These are phyloP conservation scores for Saccharomyces hybrid DNA, from an alignment of 1,139 yeast genomes.

Conservation along the genomic window DNA sequence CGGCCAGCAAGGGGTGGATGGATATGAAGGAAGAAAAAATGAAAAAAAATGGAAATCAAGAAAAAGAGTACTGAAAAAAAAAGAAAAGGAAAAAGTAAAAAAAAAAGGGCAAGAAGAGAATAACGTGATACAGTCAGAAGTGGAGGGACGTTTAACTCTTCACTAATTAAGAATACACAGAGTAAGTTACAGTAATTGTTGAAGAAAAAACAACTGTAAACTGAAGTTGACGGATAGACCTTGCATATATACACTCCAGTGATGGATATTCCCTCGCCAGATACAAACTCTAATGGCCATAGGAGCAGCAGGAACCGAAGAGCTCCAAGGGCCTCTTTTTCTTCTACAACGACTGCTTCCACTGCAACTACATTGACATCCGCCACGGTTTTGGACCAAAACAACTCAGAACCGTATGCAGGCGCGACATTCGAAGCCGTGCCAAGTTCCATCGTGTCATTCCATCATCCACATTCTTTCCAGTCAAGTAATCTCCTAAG, in stretches of 20 bases:
- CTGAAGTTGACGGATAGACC: neutral
- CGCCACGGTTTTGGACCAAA: constrained; percentile 28
- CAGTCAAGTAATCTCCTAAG: constrained; percentile 28
- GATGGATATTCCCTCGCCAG: neutral
- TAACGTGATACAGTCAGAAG: neutral
- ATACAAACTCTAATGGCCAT: neutral
- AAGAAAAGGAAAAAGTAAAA: neutral
- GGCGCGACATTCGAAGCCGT: constrained; percentile 87
- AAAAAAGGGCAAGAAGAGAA: neutral
- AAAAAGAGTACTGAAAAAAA: neutral
- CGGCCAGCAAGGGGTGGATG: neutral
- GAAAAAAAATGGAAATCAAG: neutral
- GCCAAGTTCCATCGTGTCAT: constrained; percentile 83
- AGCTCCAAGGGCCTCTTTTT: constrained; percentile 20
- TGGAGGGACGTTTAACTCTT: neutral
- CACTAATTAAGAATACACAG: too few species aligned
- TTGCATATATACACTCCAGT: neutral
- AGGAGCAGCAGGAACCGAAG: constrained; percentile 4
- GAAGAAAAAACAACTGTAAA: neutral
- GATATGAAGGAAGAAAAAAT: neutral
- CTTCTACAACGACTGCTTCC: constrained; percentile 27
- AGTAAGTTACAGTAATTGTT: neutral
- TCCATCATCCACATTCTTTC: constrained; percentile 54
- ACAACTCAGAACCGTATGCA: constrained; percentile 60
- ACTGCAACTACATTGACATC: constrained; percentile 29